Evolutionary conservation across 2,329 filamentous ascomycete genomes (phyloP), one percentile per base, ranked within the genome.

Genomic region (Nigrospora sphaerica): DNA sequence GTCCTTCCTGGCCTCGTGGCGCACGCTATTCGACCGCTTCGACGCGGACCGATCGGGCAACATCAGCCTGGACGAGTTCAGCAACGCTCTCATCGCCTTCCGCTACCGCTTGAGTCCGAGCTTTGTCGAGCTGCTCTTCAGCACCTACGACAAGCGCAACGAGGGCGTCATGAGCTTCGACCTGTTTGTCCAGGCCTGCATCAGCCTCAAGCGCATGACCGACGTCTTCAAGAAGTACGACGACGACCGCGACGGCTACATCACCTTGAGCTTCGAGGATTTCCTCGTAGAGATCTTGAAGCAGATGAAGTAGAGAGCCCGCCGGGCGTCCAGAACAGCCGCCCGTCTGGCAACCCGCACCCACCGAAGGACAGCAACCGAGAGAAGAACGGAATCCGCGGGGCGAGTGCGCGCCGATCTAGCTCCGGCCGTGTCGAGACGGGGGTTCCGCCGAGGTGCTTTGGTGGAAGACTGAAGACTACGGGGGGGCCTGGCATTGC

Each of bases 221-320:
- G 93, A 98, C 66, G 90, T 95, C 28, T 98, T 98, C 66, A 98
- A 98, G 77, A 92, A 91, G 69, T 98, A 97, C 65, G 93, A 98
- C 57, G 88, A 95, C 59, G 93, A 98, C 66, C 81, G 93, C 37
- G 93, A 97, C 68, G 93, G 93, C 2, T 97, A 91, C 64, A 88
- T 91, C 56, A 91, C 85, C 4, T 68, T 91, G 45, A 88, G 84
- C 62, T 91, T 91, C 58, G 86, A 90, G 69, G 85, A 90, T 58
- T 90, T 90, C 63, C 69, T 90, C 61, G 83, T 81, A 34, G 85
- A 82, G 68, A 81, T 82, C 52, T 56, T 83, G 53, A 78, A 77
- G 62, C 79, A 82, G 66, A 64, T 82, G 49, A 78, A 74, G 67
- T 80, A 67, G 53, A 10, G 23, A 6, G 23, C 23, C 18, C 11